Evolutionary conservation across 2,329 filamentous ascomycete species (phyloP).

Genomic region (Colletotrichum chlorophyti): DNA sequence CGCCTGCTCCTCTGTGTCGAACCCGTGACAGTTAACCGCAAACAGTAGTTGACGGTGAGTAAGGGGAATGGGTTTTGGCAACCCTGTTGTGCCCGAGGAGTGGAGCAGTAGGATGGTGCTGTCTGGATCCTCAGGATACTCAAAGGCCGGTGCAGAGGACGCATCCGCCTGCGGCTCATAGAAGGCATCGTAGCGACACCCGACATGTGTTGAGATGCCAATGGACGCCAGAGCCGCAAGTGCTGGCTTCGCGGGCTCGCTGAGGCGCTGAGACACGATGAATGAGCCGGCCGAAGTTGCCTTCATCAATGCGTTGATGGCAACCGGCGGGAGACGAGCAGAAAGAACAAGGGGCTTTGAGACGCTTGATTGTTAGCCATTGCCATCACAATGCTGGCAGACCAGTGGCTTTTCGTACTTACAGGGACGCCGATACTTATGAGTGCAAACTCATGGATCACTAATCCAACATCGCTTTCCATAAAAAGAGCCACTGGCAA

Average conservation of each 20-base stretch:
- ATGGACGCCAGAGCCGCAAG: constrained; percentile 25
- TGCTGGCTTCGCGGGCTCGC: constrained; percentile 25
- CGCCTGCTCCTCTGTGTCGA: constrained; percentile 31
- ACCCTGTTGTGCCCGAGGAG: constrained; percentile 42
- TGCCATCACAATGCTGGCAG: too few relatives aligned
- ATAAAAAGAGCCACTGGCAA: constrained; percentile 36
- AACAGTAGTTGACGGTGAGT: constrained; percentile 38
- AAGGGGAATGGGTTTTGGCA: constrained; percentile 42
- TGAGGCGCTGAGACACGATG: constrained; percentile 30
- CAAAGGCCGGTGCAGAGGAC: constrained; percentile 13
- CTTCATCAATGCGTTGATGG: constrained; percentile 30
- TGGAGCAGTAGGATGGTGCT: constrained; percentile 38
- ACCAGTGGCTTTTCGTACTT: too few relatives aligned
- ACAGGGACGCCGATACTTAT: constrained; percentile 34
- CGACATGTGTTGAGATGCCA: constrained; percentile 29
- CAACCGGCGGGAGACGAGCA: constrained; percentile 27
- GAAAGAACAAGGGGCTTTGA: too few relatives aligned
- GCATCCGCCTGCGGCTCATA: constrained; percentile 18
- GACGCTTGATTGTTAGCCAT: too few relatives aligned
- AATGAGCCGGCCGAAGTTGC: constrained; percentile 28
- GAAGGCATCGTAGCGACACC: constrained; percentile 22
- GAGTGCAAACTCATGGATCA: constrained; percentile 35
- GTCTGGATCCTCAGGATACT: constrained; percentile 32
- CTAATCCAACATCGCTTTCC: constrained; percentile 37
- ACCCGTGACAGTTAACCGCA: constrained; percentile 37